Base-by-base conservation (phyloP, 257 asterid genomes). In the Verbascum thapsus region DNA sequence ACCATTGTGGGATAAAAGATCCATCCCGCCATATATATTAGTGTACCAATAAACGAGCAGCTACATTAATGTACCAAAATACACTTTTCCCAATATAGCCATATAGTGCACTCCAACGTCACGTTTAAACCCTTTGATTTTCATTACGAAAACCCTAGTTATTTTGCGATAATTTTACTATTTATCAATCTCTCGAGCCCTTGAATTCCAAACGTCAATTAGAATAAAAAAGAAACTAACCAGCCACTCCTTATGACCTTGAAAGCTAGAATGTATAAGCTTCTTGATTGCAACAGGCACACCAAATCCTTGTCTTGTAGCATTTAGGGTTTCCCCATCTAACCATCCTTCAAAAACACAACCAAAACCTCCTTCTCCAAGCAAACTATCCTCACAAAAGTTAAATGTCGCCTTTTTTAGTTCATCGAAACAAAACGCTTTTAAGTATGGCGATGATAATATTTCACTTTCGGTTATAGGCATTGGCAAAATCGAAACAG, bases 241-340 rank as follows among this genome's bases (percentile, higher is more conserved):
- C 82, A 81, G 44, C 87, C 87, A 81, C 78, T 81, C 87, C 3
- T 70, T 81, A 49, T 81, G 87, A 39, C 87, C 87, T 20, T 81
- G 87, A 43, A 56, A 72, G 53, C 87, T 72, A 58, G 58, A 63
- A 39, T 70, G 79, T 51, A 72, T 81, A 0, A 78, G 77, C 72
- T 58, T 81, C 78, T 81, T 81, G 55, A 81, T 73, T 8, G 87
- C 87, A 16, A 75, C 84, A 1, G 76, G 69, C 10, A 61, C 15
- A n/a, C 84, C 87, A 0, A 45, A 66, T 26, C 74, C 76, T 0
- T 72, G 78, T 8, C 38, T 54, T 7, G 82, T 17, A 23, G 87
- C 74, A 30, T 56, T 63, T 38, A 81, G 74, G 26, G 68, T 69
- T 59, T 75, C 68, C 45, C 40, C 78, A 39, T 78, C 80, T 23